These are phyloP conservation scores for Bremia lactucae DNA, from an alignment of 352 stramenopile genomes.

Conservation along the genomic window DNA sequence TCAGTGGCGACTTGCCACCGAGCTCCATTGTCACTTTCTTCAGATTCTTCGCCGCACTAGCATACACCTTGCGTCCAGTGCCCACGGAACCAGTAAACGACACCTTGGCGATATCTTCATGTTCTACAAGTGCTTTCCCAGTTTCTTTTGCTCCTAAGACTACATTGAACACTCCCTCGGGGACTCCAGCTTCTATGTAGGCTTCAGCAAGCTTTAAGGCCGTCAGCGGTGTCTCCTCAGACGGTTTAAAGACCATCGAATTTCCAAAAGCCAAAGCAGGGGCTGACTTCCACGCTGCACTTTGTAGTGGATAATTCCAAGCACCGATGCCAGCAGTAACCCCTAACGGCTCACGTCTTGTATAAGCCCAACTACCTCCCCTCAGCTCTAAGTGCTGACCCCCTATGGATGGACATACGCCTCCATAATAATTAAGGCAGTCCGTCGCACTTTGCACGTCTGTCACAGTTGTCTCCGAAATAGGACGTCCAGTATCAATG, in stretches of 20 bases:
- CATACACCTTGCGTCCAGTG: slow-evolving; percentile 65
- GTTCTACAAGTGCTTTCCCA: slow-evolving; percentile 40
- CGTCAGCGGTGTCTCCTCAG: slow-evolving; percentile 76
- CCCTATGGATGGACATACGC: slow-evolving; percentile 48
- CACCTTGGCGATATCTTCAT: slow-evolving; percentile 57
- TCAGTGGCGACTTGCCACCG: slow-evolving; percentile 81
- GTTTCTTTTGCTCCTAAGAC: slow-evolving; percentile 55
- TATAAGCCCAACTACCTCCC: slow-evolving; percentile 68
- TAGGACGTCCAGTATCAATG: slow-evolving; percentile 63
- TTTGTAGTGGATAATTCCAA: slow-evolving; percentile 81
- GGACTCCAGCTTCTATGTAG: slow-evolving; percentile 60
- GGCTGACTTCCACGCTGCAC: slow-evolving; percentile 70
- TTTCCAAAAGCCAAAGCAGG: slow-evolving; percentile 82
- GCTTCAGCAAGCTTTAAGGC: slow-evolving; percentile 55
- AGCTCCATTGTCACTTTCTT: slow-evolving; percentile 88
- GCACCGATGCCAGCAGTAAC: slow-evolving; percentile 67
- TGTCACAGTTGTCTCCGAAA: slow-evolving; percentile 60
- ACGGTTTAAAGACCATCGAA: slow-evolving; percentile 89
- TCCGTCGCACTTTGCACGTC: slow-evolving; percentile 64
- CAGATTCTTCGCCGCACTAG: slow-evolving; percentile 49
- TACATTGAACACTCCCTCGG: slow-evolving; percentile 71
- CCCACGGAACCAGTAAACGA: slow-evolving; percentile 79
- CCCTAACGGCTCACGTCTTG: slow-evolving; percentile 54
- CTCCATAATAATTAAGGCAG: slow-evolving; percentile 74
- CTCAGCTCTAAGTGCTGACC: slow-evolving; percentile 60